phyloP scores from a whole-genome alignment of 1,139 yeast genomes.

The Kodamaea suecica region DNA sequence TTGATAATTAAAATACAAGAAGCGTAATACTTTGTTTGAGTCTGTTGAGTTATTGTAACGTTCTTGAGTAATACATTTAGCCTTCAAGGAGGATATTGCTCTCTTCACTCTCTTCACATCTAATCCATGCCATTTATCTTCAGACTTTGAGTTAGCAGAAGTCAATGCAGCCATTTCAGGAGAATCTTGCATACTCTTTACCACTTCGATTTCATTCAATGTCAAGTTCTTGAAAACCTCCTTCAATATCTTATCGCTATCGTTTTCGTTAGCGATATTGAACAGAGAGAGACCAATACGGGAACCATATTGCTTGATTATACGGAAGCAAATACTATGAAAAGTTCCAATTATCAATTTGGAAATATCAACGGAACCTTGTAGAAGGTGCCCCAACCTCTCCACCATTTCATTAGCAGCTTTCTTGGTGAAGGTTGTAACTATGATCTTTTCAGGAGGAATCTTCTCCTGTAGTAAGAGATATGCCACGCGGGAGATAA shows the following conservation, averaged over 20 bases:
- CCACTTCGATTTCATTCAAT: constrained; percentile 8
- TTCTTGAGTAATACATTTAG: constrained; percentile 42
- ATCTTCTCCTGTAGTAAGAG: constrained; percentile 50
- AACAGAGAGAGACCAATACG: constrained; percentile 47
- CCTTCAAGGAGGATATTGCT: constrained; percentile 52
- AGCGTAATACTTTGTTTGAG: constrained; percentile 18
- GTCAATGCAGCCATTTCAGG: constrained; percentile 10
- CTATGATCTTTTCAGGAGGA: constrained; percentile 61
- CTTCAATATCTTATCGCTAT: constrained; percentile 48
- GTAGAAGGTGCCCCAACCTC: constrained; percentile 47
- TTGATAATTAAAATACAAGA: constrained; percentile 55
- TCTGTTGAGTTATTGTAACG: constrained; percentile 23
- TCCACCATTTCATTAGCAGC: constrained; percentile 84
- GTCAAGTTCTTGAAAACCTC: constrained; percentile 38
- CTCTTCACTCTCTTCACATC: constrained; percentile 38
- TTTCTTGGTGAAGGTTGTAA: constrained; percentile 87
- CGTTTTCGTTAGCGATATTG: constrained; percentile 67
- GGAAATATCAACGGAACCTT: constrained; percentile 33
- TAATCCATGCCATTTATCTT: constrained; percentile 25
- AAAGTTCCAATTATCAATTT: constrained; percentile 75
- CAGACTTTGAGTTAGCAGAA: constrained; percentile 14
- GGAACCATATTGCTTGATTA: constrained; percentile 56
- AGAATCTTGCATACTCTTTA: constrained; percentile 29
- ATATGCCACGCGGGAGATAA: constrained; percentile 75
- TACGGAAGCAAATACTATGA: constrained; percentile 70